Evolutionary conservation across 1,284 basidiomycete genomes (phyloP).

Genomic region (Austropuccinia psidii): DNA sequence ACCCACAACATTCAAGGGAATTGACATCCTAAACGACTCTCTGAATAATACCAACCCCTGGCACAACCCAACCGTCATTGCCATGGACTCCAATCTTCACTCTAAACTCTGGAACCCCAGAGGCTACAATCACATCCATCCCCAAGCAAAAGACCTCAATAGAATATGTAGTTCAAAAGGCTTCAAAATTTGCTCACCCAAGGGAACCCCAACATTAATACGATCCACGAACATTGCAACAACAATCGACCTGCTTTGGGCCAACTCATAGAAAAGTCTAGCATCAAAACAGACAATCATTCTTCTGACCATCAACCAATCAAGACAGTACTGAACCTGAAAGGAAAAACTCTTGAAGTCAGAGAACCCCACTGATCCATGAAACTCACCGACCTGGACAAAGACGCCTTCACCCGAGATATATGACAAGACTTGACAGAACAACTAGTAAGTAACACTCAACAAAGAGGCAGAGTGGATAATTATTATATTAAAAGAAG

Average conservation of each 20-base stretch:
- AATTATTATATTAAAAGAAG: no score
- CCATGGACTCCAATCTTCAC: slow-evolving; percentile 15
- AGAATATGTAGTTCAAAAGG: background rate
- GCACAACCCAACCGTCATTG: background rate
- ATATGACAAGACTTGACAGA: no score
- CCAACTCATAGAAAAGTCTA: background rate
- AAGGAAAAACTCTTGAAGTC: no score
- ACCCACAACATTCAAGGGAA: no score
- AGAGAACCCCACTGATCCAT: no score
- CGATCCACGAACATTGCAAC: background rate
- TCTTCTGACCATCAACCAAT: background rate
- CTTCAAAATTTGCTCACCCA: background rate
- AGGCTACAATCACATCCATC: background rate
- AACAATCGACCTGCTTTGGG: background rate
- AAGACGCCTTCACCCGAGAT: no score
- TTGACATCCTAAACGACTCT: no score
- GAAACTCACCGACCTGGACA: no score
- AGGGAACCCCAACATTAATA: background rate
- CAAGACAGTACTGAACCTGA: no score
- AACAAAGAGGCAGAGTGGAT: no score
- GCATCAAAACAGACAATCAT: background rate
- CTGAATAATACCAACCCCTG: no score
- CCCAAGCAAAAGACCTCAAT: background rate
- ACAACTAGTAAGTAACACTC: no score
- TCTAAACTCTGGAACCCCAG: background rate